Evolutionary conservation across 441 rosid genomes (phyloP).

Genomic region (Erodium trifolium): DNA sequence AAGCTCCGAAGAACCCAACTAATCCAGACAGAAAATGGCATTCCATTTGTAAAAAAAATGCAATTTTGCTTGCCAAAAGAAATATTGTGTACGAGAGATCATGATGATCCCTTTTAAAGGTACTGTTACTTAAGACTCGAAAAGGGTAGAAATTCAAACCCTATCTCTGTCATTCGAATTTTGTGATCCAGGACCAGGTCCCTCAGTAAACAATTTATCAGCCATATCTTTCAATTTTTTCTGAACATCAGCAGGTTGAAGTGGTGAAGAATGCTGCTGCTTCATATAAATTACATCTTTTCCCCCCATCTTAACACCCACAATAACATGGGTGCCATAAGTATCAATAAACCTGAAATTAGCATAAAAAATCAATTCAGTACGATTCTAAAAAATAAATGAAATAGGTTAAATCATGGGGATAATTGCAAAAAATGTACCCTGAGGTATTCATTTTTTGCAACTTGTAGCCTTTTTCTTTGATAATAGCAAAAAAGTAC

Average conservation of each 20-base stretch:
- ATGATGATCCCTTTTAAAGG: background rate
- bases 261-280: slow-evolving; percentile 72
- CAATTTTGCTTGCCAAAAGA: background rate
- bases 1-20: background rate
- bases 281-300: slow-evolving; percentile 88
- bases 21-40: slow-evolving; percentile 1
- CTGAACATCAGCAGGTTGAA: slow-evolving; percentile 73
- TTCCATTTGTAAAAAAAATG: background rate
- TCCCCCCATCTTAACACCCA: slow-evolving; percentile 93
- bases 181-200: slow-evolving; percentile 19
- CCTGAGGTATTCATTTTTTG: too few species aligned
- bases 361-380: background rate
- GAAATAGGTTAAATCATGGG: background rate
- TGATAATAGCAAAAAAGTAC: too few species aligned
- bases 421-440: too few species aligned
- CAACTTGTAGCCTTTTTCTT: too few species aligned
- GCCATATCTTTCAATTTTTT: slow-evolving; percentile 75
- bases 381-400: background rate
- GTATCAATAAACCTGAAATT: slow-evolving; percentile 66
- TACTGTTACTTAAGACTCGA: background rate
- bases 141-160: background rate
- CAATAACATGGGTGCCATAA: slow-evolving; percentile 85
- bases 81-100: background rate
- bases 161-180: background rate
- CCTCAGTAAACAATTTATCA: slow-evolving; percentile 74